Percentiles rank a stretch among this genome's conserved stretches.
phyloP scores from a whole-genome alignment of 2,329 filamentous ascomycete genomes.

The Macroventuria anomochaeta region DNA sequence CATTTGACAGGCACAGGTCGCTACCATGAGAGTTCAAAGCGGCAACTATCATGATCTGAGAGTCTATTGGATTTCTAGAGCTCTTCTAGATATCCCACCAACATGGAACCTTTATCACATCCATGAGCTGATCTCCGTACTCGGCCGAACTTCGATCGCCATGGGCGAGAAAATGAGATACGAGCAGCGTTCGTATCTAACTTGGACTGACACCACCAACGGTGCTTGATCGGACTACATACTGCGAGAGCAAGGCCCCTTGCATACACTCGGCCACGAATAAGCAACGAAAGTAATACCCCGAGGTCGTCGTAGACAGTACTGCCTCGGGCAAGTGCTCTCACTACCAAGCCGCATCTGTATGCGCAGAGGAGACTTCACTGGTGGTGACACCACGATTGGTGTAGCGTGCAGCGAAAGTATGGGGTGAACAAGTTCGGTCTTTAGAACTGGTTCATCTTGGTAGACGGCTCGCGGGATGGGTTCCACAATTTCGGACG shows the following conservation, averaged over 20 bases:
- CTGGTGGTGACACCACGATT: background rate
- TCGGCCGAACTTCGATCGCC: background rate
- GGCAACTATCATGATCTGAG: background rate
- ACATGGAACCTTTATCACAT: background rate
- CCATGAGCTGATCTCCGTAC: background rate
- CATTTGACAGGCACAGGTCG: background rate
- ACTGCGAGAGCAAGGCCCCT: background rate
- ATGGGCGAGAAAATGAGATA: background rate
- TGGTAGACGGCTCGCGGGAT: background rate
- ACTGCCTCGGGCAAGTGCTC: background rate
- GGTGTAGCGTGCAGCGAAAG: background rate
- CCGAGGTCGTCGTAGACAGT: background rate
- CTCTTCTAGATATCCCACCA: background rate
- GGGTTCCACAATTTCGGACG: background rate
- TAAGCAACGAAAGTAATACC: background rate
- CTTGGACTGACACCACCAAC: background rate
- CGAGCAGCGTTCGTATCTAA: background rate
- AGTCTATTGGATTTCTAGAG: background rate
- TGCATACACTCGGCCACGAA: background rate
- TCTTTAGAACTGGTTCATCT: slow-evolving; percentile 2
- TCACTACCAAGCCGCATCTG: background rate
- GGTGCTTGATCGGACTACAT: background rate
- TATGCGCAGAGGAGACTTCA: background rate
- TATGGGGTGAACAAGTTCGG: slow-evolving; percentile 7
- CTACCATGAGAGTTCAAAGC: background rate